These are phyloP conservation scores for Lasiosphaeris hirsuta DNA, from an alignment of 495 filamentous ascomycete species.

Conservation along the genomic window DNA sequence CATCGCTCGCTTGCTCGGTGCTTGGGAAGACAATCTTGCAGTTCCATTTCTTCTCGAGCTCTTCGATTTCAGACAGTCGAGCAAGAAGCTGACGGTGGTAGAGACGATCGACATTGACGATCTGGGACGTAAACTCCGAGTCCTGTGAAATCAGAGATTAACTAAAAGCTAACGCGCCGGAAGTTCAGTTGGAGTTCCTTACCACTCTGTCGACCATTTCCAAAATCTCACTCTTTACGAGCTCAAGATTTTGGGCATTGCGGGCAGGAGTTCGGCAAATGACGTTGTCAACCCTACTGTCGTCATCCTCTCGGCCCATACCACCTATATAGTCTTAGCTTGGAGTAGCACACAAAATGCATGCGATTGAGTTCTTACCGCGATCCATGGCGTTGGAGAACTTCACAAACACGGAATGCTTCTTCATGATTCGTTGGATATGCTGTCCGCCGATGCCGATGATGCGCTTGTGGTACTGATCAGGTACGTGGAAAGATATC, in stretches of 20 bases:
- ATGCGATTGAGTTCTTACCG: constrained; percentile 30
- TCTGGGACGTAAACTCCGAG: constrained; percentile 91
- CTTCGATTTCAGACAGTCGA: constrained; percentile 83
- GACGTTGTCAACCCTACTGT: constrained; percentile 98
- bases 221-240: constrained; percentile 98
- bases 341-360: neutral
- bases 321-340: constrained; percentile 53
- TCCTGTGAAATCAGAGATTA: constrained; percentile 50
- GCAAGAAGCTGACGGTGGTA: constrained; percentile 91
- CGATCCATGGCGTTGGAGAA: constrained; percentile 99
- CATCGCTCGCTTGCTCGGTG: constrained; percentile 94
- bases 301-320: constrained; percentile 91
- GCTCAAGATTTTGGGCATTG: constrained; percentile 92
- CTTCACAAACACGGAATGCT: constrained; percentile 99
- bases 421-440: constrained; percentile 99
- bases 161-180: neutral
- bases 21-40: constrained; percentile 97
- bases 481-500: constrained; percentile 99
- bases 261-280: constrained; percentile 96
- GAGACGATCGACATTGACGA: constrained; percentile 87
- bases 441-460: constrained; percentile 98
- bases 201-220: constrained; percentile 97
- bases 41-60: constrained; percentile 96
- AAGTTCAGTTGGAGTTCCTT: constrained; percentile 25
- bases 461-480: constrained; percentile 99